Base-by-base conservation (phyloP, 768 basidiomycete genomes). In the Astraeus odoratus region DNA sequence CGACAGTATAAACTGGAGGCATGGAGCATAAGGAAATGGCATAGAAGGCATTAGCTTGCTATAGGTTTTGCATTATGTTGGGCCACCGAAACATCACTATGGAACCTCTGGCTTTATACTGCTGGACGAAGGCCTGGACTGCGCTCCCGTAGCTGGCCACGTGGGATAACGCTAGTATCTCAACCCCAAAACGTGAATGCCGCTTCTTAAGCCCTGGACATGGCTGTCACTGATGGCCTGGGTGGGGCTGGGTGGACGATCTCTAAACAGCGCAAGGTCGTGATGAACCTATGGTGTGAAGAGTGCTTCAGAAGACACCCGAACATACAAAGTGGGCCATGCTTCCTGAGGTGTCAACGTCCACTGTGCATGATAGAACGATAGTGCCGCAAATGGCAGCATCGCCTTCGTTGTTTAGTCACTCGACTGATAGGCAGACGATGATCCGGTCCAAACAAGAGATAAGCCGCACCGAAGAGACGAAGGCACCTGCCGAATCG, bases 1-100 rank as follows among this genome's bases (percentile, higher is more conserved):
- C 13, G 15, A 24, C 20, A 39, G 22, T 23, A 23, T 15, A 39
- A 1, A 8, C 25, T 3, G 37, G 37, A 19, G n/a, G 16, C 39
- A 41, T 41, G 10, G 26, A 27, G 26, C 27, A 27, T 41, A 39
- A 15, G 22, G 25, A 26, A 27, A 41, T 19, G 39, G 26, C 25
- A 27, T 41, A 41, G 25, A 41, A 16, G 13, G 19, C n/a, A 41
- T 41, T 41, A 41, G n/a, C 15, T 25, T 18, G 39, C 39, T 41
- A 26, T 41, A 41, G 39, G 26, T 29, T 41, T 22, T 38, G 15
- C 23, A 12, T n/a, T n/a, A n/a, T n/a, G 8, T 41, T 41, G 26
- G 39, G 16, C 16, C 25, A 3, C n/a, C n/a, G 8, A 7, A 18
- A 29, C 16, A 41, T 16, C 26, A 15, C 26, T 18, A n/a, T 15